A percentile compares a stretch with the other conserved stretches of the same genome.
phyloP scores from a whole-genome alignment of 257 asterid genomes.

The Solanum paucissectum region DNA sequence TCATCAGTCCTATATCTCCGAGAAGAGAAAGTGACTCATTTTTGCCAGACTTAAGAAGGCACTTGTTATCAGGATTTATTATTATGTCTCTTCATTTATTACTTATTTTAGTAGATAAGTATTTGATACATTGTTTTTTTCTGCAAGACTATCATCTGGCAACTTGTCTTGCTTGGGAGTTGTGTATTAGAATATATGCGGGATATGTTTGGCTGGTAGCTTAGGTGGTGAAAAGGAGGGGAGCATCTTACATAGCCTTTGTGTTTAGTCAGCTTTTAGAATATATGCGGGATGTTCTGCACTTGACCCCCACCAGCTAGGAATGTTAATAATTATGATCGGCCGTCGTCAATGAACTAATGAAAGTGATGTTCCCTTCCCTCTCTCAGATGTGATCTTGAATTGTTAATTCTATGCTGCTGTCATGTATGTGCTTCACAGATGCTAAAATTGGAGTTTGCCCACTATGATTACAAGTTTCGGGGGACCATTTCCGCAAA shows the following conservation, averaged over 20 bases:
- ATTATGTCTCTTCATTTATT: background rate
- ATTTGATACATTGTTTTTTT: background rate
- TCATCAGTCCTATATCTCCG: background rate
- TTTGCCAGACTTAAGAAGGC: background rate
- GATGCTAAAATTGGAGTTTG: constrained; percentile 74
- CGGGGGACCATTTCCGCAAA: constrained; percentile 78
- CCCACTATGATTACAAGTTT: constrained; percentile 69
- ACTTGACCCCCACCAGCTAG: background rate
- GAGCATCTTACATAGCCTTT: background rate
- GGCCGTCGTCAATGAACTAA: background rate
- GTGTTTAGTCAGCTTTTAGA: background rate
- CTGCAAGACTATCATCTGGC: background rate
- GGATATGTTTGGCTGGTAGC: background rate
- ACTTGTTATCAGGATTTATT: background rate
- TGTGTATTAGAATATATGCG: background rate
- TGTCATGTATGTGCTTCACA: constrained; percentile 10
- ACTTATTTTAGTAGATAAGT: background rate
- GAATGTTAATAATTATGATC: background rate
- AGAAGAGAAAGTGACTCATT: background rate
- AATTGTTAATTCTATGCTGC: background rate
- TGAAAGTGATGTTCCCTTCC: background rate
- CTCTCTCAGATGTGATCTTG: background rate
- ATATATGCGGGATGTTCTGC: background rate
- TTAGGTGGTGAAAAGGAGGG: background rate
- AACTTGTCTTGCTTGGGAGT: background rate